Evolutionary conservation across 139 green algal genomes (phyloP).

Genomic region (Yamagishiella unicocca): DNA sequence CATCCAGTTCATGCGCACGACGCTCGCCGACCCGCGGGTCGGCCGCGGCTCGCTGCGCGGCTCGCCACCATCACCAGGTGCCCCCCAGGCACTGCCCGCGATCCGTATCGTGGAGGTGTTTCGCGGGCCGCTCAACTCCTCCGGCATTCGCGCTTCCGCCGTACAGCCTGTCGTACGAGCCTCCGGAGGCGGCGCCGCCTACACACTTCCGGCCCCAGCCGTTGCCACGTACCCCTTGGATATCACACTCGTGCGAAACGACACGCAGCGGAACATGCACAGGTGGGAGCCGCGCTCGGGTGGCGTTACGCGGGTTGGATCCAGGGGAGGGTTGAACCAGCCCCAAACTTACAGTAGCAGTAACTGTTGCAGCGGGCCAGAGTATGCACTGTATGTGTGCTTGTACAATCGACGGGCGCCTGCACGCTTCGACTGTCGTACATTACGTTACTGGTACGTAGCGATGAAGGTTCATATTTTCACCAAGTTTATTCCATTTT

Average conservation of each 20-base stretch:
- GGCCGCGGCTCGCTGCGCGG: not conserved
- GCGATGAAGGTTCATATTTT: too few relatives aligned
- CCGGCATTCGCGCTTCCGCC: not conserved
- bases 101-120: conserved; percentile 30
- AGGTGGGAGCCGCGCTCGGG: not conserved
- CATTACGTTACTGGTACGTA: too few relatives aligned
- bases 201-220: too few relatives aligned
- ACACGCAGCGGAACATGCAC: conserved; percentile 41
- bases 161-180: not conserved
- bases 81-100: not conserved
- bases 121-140: not conserved
- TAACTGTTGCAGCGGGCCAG: too few relatives aligned
- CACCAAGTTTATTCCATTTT: too few relatives aligned
- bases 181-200: not conserved
- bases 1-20: not conserved
- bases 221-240: not conserved
- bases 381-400: too few relatives aligned
- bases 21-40: not conserved
- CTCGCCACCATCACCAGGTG: not conserved
- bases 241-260: not conserved
- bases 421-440: too few relatives aligned
- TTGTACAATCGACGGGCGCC: too few relatives aligned
- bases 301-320: too few relatives aligned
- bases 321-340: too few relatives aligned
- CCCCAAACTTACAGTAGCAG: too few relatives aligned